Evolutionary conservation across 2,329 filamentous ascomycete species (phyloP).

Genomic region (Aspergillus brasiliensis): DNA sequence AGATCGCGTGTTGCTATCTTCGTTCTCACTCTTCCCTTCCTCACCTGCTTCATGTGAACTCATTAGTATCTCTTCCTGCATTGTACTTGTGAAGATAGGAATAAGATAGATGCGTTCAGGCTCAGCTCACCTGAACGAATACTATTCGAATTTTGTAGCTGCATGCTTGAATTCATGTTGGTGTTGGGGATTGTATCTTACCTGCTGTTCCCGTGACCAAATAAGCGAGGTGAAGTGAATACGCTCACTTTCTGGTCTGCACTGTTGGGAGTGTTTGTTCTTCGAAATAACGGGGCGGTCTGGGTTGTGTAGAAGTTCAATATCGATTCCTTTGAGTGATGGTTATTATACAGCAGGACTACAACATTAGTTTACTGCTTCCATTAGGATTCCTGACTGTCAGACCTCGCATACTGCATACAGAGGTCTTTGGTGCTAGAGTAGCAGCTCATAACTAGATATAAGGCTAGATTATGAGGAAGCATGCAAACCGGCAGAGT

Average conservation of each 20-base stretch:
- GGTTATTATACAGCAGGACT: neutral
- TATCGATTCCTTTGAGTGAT: neutral
- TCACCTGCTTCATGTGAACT: neutral
- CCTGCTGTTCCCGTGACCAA: neutral
- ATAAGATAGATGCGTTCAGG: neutral
- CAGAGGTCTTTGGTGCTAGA: neutral
- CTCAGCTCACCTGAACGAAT: neutral
- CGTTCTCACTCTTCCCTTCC: neutral
- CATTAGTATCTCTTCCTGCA: neutral
- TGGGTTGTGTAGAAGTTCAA: too few species aligned
- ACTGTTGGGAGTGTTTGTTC: too few species aligned
- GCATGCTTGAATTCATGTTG: neutral
- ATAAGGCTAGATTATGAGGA: too few species aligned
- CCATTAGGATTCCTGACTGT: neutral
- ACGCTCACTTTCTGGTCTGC: neutral
- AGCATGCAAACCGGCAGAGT: too few species aligned
- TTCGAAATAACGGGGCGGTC: too few species aligned
- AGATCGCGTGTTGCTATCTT: conserved; percentile 13
- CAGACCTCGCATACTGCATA: neutral
- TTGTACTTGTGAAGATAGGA: neutral
- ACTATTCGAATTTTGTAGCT: neutral
- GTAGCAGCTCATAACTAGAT: neutral
- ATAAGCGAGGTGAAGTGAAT: neutral
- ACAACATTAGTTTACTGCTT: neutral
- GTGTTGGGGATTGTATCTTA: neutral